Percentiles rank a stretch among this genome's conserved stretches.
phyloP scores from a whole-genome alignment of 148 eudicot species.

The Heliosperma pusillum region DNA sequence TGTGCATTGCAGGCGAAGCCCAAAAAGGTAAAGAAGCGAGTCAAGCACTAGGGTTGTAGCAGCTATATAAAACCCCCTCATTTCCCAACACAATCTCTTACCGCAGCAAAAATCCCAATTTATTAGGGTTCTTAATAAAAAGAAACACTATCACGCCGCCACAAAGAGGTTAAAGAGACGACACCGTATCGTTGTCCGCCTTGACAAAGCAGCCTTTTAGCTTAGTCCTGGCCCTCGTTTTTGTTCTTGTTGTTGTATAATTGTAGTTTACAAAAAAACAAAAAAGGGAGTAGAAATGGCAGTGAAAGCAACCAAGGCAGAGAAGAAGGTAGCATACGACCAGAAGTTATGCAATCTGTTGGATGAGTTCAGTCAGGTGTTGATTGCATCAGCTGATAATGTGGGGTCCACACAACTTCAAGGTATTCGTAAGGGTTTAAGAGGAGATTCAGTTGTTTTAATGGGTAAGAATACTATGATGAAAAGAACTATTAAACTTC shows the following conservation, averaged over 20 bases:
- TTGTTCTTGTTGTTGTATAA: slow-evolving; percentile 24
- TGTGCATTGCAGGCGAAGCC: no score
- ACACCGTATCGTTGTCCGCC: slow-evolving; percentile 35
- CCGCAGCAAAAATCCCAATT: background rate
- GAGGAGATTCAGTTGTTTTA: slow-evolving; percentile 55
- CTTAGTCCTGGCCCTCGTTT: slow-evolving; percentile 44
- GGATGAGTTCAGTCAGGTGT: slow-evolving; percentile 50
- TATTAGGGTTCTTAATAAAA: slow-evolving; percentile 14
- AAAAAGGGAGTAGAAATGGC: slow-evolving; percentile 30
- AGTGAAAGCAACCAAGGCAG: slow-evolving; percentile 43
- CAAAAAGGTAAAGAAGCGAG: no score
- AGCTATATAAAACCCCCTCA: background rate
- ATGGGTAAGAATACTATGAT: slow-evolving; percentile 83
- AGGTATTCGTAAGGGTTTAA: slow-evolving; percentile 45
- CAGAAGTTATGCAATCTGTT: slow-evolving; percentile 45
- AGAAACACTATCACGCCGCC: background rate
- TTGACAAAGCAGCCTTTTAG: slow-evolving; percentile 21
- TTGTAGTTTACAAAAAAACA: no score
- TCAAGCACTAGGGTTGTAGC: no score
- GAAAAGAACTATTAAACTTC: slow-evolving; percentile 58
- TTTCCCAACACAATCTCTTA: background rate
- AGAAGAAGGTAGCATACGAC: slow-evolving; percentile 58
- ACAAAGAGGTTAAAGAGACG: slow-evolving; percentile 38
- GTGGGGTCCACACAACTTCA: slow-evolving; percentile 67
- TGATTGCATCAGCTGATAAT: slow-evolving; percentile 54